Conservation (phyloP, 805 yeast species). For the Candida insectorum region DNA sequence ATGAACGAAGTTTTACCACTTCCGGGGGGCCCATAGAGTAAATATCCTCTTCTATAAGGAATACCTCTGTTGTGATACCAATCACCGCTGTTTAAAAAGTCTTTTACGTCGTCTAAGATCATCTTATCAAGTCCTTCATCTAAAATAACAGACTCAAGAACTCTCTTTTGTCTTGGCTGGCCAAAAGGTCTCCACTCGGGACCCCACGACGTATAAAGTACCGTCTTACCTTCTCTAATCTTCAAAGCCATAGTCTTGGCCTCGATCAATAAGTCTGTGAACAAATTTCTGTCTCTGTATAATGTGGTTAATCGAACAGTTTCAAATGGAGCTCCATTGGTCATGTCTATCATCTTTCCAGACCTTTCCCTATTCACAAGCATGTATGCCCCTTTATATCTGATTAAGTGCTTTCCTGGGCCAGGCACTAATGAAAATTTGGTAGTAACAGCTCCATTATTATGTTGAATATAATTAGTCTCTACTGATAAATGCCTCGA, state of each 20-base stretch:
- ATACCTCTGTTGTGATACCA: constrained; percentile 98
- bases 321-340: constrained; percentile 91
- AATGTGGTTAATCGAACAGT: constrained; percentile 92
- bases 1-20: constrained; percentile 94
- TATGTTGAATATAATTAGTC: constrained; percentile 82
- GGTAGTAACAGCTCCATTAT: constrained; percentile 86
- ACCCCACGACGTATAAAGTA: constrained; percentile 91
- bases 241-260: constrained; percentile 82
- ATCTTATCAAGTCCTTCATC: constrained; percentile 70
- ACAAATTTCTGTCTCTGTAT: constrained; percentile 72
- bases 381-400: constrained; percentile 85
- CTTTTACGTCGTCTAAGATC: constrained; percentile 70
- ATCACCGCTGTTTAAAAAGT: constrained; percentile 72
- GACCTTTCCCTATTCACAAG: constrained; percentile 87
- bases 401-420: constrained; percentile 88
- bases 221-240: constrained; percentile 89
- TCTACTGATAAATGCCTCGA: constrained; percentile 89
- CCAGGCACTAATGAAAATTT: constrained; percentile 93
- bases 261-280: constrained; percentile 69
- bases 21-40: constrained; percentile 96
- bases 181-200: constrained; percentile 99
- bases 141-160: constrained; percentile 79
- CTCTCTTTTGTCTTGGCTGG: constrained; percentile 83
- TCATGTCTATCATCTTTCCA: constrained; percentile 81
- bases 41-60: constrained; percentile 92